A percentile compares a stretch with the other conserved stretches of the same genome.
Conservation (phyloP, 768 basidiomycete species). For the Tephrocybe sp. region DNA sequence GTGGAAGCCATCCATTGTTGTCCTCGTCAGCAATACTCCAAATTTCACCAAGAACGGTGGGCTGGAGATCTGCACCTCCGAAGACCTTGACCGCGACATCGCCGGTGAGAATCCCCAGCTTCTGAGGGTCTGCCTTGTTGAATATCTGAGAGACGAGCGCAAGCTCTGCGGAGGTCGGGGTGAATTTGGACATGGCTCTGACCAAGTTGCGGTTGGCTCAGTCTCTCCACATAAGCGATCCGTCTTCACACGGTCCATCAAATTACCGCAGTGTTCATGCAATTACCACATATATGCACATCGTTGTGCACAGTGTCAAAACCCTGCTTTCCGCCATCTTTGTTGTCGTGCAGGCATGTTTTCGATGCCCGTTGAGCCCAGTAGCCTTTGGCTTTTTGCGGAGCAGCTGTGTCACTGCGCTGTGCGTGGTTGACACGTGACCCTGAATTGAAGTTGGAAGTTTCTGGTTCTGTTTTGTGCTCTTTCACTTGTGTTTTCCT, state of each 20-base stretch:
- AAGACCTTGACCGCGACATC: constrained; percentile 89
- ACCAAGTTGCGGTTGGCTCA: constrained; percentile 1
- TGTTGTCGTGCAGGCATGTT: neutral
- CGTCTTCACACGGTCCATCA: constrained; percentile 19
- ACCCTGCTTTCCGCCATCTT: neutral
- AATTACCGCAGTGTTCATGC: neutral
- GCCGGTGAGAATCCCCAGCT: constrained; percentile 82
- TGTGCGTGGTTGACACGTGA: constrained; percentile 12
- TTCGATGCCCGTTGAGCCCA: neutral
- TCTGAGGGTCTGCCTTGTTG: constrained; percentile 68
- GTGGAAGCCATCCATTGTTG: constrained; percentile 89
- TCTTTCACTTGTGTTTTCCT: constrained; percentile 18
- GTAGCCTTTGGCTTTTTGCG: neutral
- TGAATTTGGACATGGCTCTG: constrained; percentile 38
- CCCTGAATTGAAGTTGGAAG: constrained; percentile 2
- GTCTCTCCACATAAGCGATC: constrained; percentile 9
- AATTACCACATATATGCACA: neutral
- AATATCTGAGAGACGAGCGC: constrained; percentile 75
- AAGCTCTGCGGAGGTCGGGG: constrained; percentile 47
- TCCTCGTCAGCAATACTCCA: constrained; percentile 92
- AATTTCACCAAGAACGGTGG: constrained; percentile 82
- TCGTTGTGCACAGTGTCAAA: neutral
- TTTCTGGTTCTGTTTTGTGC: constrained; percentile 8
- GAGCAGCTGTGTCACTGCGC: no score
- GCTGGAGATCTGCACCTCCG: constrained; percentile 75